Evolutionary conservation across 148 eudicot species (phyloP).

Genomic region (Vaccinium corymbosum): DNA sequence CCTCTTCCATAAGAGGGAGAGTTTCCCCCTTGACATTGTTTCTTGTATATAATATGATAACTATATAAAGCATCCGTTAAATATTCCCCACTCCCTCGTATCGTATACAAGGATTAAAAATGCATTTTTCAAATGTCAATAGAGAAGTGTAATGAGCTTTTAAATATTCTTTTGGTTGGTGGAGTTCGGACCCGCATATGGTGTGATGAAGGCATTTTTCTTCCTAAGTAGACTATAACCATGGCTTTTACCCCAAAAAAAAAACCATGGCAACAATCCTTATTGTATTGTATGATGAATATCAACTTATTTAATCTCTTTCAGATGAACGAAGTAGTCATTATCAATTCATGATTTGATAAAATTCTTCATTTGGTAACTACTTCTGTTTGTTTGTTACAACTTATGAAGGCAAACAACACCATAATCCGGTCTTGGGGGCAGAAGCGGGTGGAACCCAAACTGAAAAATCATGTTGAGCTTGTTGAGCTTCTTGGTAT

Average conservation of each 20-base stretch:
- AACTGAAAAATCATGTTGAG: constrained; percentile 81
- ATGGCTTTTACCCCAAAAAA: too few relatives aligned
- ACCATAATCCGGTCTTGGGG: constrained; percentile 72
- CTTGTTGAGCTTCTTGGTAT: constrained; percentile 91
- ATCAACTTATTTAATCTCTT: not conserved
- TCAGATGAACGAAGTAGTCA: constrained; percentile 32
- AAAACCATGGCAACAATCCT: too few relatives aligned
- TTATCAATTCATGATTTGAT: constrained; percentile 49
- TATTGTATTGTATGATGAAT: not conserved
- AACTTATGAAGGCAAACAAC: constrained; percentile 55
- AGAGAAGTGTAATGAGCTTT: too few relatives aligned
- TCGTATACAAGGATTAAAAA: too few relatives aligned
- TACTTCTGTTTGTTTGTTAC: not conserved
- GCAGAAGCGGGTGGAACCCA: constrained; percentile 49
- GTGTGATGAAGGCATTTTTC: not conserved
- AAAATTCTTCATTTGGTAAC: not conserved
- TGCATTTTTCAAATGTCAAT: too few relatives aligned
- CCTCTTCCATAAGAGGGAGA: too few relatives aligned
- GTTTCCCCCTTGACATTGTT: too few relatives aligned
- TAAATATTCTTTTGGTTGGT: too few relatives aligned
- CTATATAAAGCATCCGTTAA: too few relatives aligned
- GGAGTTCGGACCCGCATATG: not conserved
- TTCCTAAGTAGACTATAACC: not conserved
- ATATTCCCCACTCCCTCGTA: too few relatives aligned
- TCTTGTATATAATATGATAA: too few relatives aligned